A percentile compares a stretch with the other conserved stretches of the same genome.
These are phyloP conservation scores for Saccharomycopsis fermentans DNA, from an alignment of 805 yeast species.

Conservation along the genomic window DNA sequence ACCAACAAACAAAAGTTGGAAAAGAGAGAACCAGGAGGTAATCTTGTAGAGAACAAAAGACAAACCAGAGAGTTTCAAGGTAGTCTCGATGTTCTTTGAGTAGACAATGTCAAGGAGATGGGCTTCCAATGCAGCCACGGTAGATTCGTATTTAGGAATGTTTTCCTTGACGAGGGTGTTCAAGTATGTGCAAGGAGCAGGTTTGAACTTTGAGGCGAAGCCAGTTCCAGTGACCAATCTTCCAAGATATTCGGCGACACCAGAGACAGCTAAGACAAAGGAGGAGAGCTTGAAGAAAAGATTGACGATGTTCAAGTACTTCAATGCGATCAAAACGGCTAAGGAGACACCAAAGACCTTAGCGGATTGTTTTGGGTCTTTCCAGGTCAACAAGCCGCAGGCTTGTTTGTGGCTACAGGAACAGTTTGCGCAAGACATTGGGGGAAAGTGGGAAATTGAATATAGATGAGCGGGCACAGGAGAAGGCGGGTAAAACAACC, in stretches of 20 bases:
- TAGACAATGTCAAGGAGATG: conserved; percentile 46
- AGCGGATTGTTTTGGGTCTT: conserved; percentile 66
- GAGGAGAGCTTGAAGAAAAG: conserved; percentile 51
- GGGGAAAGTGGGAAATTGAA: background rate
- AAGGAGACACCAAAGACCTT: conserved; percentile 61
- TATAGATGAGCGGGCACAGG: background rate
- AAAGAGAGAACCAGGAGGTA: conserved; percentile 67
- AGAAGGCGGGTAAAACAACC: no score
- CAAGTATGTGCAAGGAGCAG: conserved; percentile 32
- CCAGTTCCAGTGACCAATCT: conserved; percentile 68
- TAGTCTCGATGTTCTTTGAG: conserved; percentile 60
- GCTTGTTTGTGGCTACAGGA: background rate
- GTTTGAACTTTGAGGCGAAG: conserved; percentile 65
- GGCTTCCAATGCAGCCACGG: conserved; percentile 39
- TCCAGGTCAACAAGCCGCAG: conserved; percentile 52
- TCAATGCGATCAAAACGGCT: conserved; percentile 43
- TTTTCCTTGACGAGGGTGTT: conserved; percentile 28
- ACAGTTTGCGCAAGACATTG: background rate
- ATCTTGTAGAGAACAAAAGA: conserved; percentile 59
- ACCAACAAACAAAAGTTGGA: conserved; percentile 48
- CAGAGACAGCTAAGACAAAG: conserved; percentile 51
- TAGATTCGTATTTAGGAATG: conserved; percentile 37
- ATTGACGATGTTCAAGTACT: conserved; percentile 52
- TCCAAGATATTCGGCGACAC: conserved; percentile 68
- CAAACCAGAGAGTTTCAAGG: conserved; percentile 61